phyloP scores from a whole-genome alignment of 441 rosid genomes.

The Brassica hybrid region DNA sequence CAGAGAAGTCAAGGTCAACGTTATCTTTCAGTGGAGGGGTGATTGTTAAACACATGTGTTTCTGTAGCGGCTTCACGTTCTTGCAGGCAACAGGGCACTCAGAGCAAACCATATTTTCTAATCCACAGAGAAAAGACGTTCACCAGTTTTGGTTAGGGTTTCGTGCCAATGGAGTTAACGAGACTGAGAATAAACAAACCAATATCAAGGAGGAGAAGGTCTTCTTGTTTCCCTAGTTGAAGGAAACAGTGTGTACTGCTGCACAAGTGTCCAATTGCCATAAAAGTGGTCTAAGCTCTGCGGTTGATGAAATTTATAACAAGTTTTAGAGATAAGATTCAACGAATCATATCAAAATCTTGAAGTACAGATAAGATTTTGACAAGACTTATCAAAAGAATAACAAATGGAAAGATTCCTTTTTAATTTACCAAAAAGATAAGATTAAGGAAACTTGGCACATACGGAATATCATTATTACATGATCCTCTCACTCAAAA shows the following conservation, averaged over 20 bases:
- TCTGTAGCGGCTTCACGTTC: not conserved
- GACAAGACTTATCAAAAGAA: not conserved
- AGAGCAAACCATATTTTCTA: not conserved
- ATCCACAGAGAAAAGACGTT: not conserved
- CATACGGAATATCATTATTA: not conserved
- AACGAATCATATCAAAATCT: too few relatives aligned
- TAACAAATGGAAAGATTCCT: not conserved
- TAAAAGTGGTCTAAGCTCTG: not conserved
- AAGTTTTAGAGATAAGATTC: not conserved
- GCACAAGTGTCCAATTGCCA: not conserved
- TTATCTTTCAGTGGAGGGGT: conserved; percentile 46
- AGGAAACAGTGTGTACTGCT: not conserved
- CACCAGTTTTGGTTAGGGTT: not conserved
- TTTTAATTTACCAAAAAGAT: not conserved
- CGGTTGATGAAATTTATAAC: not conserved
- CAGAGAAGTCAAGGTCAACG: conserved; percentile 88
- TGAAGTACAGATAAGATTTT: not conserved
- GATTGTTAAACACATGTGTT: not conserved
- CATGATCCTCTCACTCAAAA: not conserved
- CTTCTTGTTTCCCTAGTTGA: not conserved
- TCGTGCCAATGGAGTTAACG: not conserved
- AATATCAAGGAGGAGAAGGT: not conserved
- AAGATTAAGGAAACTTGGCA: not conserved
- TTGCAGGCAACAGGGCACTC: not conserved
- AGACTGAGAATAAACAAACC: not conserved